A percentile compares a stretch with the other conserved stretches of the same genome.
Conservation (phyloP, 2,329 filamentous ascomycete species). For the Hortaea sp. region DNA sequence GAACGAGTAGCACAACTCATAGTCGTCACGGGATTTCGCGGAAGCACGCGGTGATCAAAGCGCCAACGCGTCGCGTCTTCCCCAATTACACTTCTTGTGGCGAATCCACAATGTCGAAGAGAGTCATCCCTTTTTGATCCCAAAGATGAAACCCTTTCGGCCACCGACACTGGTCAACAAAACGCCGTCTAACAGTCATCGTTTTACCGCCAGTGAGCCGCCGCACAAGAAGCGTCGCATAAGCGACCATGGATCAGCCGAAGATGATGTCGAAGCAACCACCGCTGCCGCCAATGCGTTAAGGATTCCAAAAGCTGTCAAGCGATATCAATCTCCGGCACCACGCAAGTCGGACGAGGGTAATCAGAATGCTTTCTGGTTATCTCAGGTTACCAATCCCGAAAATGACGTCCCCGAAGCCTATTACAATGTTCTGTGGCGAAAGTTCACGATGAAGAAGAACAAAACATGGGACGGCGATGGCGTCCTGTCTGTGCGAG, state of each 20-base stretch:
- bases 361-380: slow-evolving; percentile 15
- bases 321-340: slow-evolving; percentile 13
- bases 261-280: slow-evolving; percentile 13
- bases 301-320: slow-evolving; percentile 17
- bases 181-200: slow-evolving; percentile 4
- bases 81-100: too few relatives aligned
- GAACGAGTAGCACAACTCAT: too few relatives aligned
- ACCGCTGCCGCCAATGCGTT: slow-evolving; percentile 21
- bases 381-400: slow-evolving; percentile 4
- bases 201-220: slow-evolving; percentile 15
- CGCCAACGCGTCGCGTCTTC: too few relatives aligned
- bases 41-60: too few relatives aligned
- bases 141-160: slow-evolving; percentile 23
- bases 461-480: slow-evolving; percentile 72
- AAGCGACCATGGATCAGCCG: slow-evolving; percentile 21
- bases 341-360: slow-evolving; percentile 21
- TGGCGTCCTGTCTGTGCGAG: slow-evolving; percentile 49
- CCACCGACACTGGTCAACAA: slow-evolving; percentile 13
- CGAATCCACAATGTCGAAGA: too few relatives aligned
- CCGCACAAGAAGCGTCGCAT: slow-evolving; percentile 34
- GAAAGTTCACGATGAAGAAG: slow-evolving; percentile 61
- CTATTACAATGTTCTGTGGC: slow-evolving; percentile 40
- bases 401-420: slow-evolving; percentile 18
- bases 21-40: too few relatives aligned
- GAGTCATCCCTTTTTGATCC: too few relatives aligned